phyloP scores from a whole-genome alignment of 768 basidiomycete genomes.

The Tubosaeta sp. region DNA sequence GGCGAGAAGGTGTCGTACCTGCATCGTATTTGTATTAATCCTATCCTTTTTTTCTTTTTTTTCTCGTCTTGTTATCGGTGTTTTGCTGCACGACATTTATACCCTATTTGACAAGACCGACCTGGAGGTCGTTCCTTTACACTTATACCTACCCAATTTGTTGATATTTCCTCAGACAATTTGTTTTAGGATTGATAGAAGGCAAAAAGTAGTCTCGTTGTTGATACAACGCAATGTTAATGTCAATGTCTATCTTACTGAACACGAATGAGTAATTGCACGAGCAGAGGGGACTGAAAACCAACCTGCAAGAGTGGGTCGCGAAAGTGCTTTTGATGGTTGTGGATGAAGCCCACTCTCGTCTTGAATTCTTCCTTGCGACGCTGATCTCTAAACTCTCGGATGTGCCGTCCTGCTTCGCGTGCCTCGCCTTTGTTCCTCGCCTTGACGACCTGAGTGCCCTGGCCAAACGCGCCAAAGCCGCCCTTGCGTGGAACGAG shows the following conservation, averaged over 20 bases:
- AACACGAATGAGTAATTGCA: slow-evolving; percentile 3
- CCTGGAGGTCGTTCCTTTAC: slow-evolving; percentile 34
- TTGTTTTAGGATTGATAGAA: slow-evolving; percentile 12
- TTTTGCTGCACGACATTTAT: slow-evolving; percentile 30
- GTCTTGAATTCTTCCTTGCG: slow-evolving; percentile 82
- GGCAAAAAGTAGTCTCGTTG: slow-evolving; percentile 11
- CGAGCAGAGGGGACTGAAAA: background rate
- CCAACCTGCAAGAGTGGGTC: slow-evolving; percentile 62
- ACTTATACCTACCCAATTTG: slow-evolving; percentile 21
- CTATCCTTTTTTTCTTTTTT: slow-evolving; percentile 23
- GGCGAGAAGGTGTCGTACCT: slow-evolving; percentile 86
- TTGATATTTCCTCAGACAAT: slow-evolving; percentile 8
- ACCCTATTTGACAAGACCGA: slow-evolving; percentile 38
- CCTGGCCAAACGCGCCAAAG: slow-evolving; percentile 80
- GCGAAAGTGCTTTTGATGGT: slow-evolving; percentile 85
- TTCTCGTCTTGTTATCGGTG: slow-evolving; percentile 27
- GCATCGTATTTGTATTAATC: slow-evolving; percentile 84
- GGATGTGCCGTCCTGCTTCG: slow-evolving; percentile 83
- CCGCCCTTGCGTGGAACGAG: slow-evolving; percentile 83
- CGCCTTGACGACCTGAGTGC: slow-evolving; percentile 81
- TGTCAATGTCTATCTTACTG: slow-evolving; percentile 14
- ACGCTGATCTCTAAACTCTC: slow-evolving; percentile 79
- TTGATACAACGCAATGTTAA: slow-evolving; percentile 6
- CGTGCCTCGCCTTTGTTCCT: slow-evolving; percentile 93
- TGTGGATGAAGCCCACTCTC: slow-evolving; percentile 71